phyloP scores from a whole-genome alignment of 2,329 filamentous ascomycete genomes.

The Colletotrichum salicis region DNA sequence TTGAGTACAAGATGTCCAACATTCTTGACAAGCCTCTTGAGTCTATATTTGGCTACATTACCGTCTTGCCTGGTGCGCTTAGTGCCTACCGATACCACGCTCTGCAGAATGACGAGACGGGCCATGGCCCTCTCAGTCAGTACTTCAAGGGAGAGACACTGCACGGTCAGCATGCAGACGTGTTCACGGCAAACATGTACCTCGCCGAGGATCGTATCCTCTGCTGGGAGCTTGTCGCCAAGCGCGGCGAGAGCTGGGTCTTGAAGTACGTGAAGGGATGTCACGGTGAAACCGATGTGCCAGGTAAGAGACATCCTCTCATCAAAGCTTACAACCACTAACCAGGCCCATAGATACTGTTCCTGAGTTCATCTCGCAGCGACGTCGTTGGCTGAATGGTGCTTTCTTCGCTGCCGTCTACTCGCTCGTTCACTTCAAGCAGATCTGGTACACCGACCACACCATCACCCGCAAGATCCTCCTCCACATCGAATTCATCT shows the following conservation, averaged over 20 bases:
- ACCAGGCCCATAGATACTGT: slow-evolving; percentile 74
- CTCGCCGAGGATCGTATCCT: slow-evolving; percentile 89
- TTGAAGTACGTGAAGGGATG: slow-evolving; percentile 98
- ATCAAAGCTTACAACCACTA: slow-evolving; percentile 5
- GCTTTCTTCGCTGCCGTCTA: slow-evolving; percentile 99
- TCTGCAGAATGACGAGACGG: slow-evolving; percentile 94
- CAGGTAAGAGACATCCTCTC: slow-evolving; percentile 70
- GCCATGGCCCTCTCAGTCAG: slow-evolving; percentile 93
- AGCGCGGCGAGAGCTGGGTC: slow-evolving; percentile 94
- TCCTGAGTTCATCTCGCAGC: slow-evolving; percentile 96
- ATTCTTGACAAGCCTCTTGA: slow-evolving; percentile 98
- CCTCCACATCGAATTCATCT: slow-evolving; percentile 93
- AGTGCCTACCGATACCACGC: slow-evolving; percentile 97
- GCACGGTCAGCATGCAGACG: slow-evolving; percentile 94
- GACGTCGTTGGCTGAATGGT: slow-evolving; percentile 96
- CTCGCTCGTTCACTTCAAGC: slow-evolving; percentile 92
- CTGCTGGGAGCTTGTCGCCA: slow-evolving; percentile 95
- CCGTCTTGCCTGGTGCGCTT: slow-evolving; percentile 91
- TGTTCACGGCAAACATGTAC: slow-evolving; percentile 98
- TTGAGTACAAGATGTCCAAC: slow-evolving; percentile 99
- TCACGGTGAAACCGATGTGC: slow-evolving; percentile 97
- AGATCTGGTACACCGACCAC: slow-evolving; percentile 94
- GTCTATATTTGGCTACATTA: slow-evolving; percentile 98
- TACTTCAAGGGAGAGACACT: slow-evolving; percentile 99
- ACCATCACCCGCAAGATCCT: slow-evolving; percentile 88